Evolutionary conservation across 345 rosid genomes (phyloP).

Genomic region (Trapa bicornis): DNA sequence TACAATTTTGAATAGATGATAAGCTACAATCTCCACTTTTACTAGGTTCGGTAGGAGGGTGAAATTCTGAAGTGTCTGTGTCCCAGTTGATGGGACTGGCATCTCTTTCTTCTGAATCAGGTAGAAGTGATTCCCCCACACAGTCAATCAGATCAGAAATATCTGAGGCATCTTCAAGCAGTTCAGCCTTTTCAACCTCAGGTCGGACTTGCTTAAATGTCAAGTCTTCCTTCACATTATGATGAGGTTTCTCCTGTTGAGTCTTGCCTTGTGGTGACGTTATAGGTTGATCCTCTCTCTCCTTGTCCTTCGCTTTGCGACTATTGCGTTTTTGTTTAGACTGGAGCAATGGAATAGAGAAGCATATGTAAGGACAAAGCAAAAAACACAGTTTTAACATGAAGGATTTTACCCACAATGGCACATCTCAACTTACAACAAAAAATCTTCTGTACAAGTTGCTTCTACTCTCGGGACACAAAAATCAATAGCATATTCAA

Average conservation of each 20-base stretch:
- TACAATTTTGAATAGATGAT: slow-evolving; percentile 40
- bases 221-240: slow-evolving; percentile 32
- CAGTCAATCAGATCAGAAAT: slow-evolving; percentile 67
- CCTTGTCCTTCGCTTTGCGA: slow-evolving; percentile 73
- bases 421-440: not conserved
- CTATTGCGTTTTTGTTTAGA: slow-evolving; percentile 82
- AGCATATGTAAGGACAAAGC: not conserved
- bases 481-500: not conserved
- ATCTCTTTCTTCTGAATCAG: slow-evolving; percentile 78
- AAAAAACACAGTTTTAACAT: not conserved
- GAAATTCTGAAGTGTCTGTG: slow-evolving; percentile 65
- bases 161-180: slow-evolving; percentile 68
- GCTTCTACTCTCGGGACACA: not conserved
- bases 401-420: not conserved
- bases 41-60: slow-evolving; percentile 43
- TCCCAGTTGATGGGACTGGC: slow-evolving; percentile 71
- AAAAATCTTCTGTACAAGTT: not conserved
- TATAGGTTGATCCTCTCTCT: slow-evolving; percentile 47
- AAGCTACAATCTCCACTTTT: slow-evolving; percentile 41
- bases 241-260: slow-evolving; percentile 24
- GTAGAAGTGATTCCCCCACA: slow-evolving; percentile 50
- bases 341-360: slow-evolving; percentile 20
- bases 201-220: slow-evolving; percentile 31
- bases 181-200: slow-evolving; percentile 49
- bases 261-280: slow-evolving; percentile 26